Percentiles rank a stretch among this genome's conserved stretches.
Evolutionary conservation across 2,329 filamentous ascomycete genomes (phyloP).

Genomic region (Cladobotryum mycophilum): DNA sequence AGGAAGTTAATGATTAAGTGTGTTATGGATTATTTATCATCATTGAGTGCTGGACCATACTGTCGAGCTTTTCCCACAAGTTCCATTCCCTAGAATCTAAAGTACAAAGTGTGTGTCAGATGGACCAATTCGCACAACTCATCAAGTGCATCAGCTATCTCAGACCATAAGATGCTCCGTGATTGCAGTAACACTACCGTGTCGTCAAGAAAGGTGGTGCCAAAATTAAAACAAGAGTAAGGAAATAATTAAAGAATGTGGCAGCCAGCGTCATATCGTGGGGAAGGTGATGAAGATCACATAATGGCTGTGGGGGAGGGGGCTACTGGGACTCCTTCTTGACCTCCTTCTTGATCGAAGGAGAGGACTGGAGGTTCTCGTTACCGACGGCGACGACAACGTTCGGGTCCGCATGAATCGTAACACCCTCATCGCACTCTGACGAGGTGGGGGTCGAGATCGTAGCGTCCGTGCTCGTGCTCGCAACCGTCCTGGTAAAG

Average conservation of each 20-base stretch:
- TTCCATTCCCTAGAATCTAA: slow-evolving; percentile 29
- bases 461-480: slow-evolving; percentile 35
- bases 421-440: slow-evolving; percentile 48
- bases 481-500: slow-evolving; percentile 30
- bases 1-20: neutral
- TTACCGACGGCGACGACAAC: slow-evolving; percentile 30
- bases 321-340: slow-evolving; percentile 24
- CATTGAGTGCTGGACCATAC: slow-evolving; percentile 18
- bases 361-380: slow-evolving; percentile 44
- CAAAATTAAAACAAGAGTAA: slow-evolving; percentile 12
- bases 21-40: slow-evolving; percentile 14
- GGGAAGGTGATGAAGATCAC: slow-evolving; percentile 6
- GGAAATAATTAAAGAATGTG: slow-evolving; percentile 13
- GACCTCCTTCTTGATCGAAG: slow-evolving; percentile 37
- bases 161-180: slow-evolving; percentile 32
- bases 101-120: slow-evolving; percentile 35
- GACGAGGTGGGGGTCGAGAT: slow-evolving; percentile 37
- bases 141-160: slow-evolving; percentile 29
- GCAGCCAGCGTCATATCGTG: slow-evolving; percentile 12
- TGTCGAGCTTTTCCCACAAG: slow-evolving; percentile 18
- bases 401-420: slow-evolving; percentile 47
- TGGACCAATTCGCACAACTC: slow-evolving; percentile 23
- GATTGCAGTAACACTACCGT: slow-evolving; percentile 23
- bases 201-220: slow-evolving; percentile 16
- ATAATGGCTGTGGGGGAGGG: neutral